phyloP scores from a whole-genome alignment of 1,139 yeast species.

The Suhomyces ambrosiae region DNA sequence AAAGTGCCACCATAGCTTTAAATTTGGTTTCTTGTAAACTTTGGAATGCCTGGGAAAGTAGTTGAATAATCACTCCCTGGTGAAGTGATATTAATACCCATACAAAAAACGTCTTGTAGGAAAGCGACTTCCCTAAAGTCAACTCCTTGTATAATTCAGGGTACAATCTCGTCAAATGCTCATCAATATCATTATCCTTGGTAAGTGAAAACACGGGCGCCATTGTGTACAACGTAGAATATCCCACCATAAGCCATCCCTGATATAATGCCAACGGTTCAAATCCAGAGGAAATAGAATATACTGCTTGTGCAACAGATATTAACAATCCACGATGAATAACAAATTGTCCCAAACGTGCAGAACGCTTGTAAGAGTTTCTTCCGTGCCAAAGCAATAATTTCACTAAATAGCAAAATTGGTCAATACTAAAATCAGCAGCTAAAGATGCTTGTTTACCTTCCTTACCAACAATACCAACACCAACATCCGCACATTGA shows the following conservation, averaged over 20 bases:
- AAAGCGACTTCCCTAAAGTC: constrained; percentile 82
- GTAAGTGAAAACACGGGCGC: constrained; percentile 96
- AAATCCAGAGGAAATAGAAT: constrained; percentile 78
- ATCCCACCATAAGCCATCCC: constrained; percentile 98
- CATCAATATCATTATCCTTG: constrained; percentile 88
- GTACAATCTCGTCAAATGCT: constrained; percentile 81
- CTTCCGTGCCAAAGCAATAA: constrained; percentile 96
- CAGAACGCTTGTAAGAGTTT: constrained; percentile 92
- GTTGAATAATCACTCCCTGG: constrained; percentile 84
- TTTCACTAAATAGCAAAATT: constrained; percentile 86
- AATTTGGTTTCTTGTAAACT: constrained; percentile 60
- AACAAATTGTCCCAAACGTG: constrained; percentile 92
- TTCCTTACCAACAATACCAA: constrained; percentile 98
- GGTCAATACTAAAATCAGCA: constrained; percentile 93
- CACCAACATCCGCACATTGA: constrained; percentile 98
- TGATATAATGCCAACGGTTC: constrained; percentile 94
- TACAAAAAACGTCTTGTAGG: constrained; percentile 83
- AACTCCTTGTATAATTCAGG: constrained; percentile 95
- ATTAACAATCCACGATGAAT: constrained; percentile 94
- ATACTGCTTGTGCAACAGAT: constrained; percentile 95
- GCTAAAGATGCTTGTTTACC: constrained; percentile 97
- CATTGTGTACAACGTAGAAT: constrained; percentile 96
- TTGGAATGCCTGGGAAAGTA: constrained; percentile 74
- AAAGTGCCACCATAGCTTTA: constrained; percentile 77
- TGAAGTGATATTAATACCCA: constrained; percentile 89